phyloP scores from a whole-genome alignment of 257 asterid genomes.

The Ilex aquifolium region DNA sequence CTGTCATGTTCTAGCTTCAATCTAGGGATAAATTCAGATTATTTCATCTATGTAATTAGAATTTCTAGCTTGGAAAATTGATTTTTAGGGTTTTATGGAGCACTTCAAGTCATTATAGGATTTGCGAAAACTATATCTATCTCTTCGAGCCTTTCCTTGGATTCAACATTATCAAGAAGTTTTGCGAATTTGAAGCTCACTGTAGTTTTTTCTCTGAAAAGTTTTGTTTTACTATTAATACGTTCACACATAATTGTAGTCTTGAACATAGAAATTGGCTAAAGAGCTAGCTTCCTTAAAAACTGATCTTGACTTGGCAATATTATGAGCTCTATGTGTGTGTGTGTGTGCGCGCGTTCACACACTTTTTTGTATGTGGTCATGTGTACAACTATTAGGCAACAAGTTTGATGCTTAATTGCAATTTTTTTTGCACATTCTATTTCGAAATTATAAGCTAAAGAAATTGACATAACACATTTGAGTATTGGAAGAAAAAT shows the following conservation, averaged over 20 bases:
- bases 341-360: neutral
- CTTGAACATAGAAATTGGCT: slow-evolving; percentile 69
- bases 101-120: slow-evolving; percentile 40
- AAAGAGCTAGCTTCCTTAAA: slow-evolving; percentile 90
- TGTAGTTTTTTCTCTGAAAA: slow-evolving; percentile 43
- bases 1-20: too few species aligned
- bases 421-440: neutral
- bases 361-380: too few species aligned
- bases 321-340: slow-evolving; percentile 15
- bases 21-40: too few species aligned
- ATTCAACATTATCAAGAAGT: slow-evolving; percentile 60
- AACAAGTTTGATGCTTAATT: neutral
- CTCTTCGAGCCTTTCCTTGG: slow-evolving; percentile 41
- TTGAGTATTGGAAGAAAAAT: slow-evolving; percentile 68
- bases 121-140: slow-evolving; percentile 35
- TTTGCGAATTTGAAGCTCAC: slow-evolving; percentile 79
- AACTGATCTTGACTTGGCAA: slow-evolving; percentile 81
- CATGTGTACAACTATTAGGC: neutral
- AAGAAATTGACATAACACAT: slow-evolving; percentile 69
- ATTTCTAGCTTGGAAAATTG: too few species aligned
- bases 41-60: too few species aligned
- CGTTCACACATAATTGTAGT: neutral
- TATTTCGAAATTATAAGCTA: slow-evolving; percentile 52
- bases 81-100: slow-evolving; percentile 31
- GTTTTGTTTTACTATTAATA: slow-evolving; percentile 1